These are phyloP conservation scores for Tetradesmus obliquus DNA, from an alignment of 139 green algal genomes.

Conservation along the genomic window DNA sequence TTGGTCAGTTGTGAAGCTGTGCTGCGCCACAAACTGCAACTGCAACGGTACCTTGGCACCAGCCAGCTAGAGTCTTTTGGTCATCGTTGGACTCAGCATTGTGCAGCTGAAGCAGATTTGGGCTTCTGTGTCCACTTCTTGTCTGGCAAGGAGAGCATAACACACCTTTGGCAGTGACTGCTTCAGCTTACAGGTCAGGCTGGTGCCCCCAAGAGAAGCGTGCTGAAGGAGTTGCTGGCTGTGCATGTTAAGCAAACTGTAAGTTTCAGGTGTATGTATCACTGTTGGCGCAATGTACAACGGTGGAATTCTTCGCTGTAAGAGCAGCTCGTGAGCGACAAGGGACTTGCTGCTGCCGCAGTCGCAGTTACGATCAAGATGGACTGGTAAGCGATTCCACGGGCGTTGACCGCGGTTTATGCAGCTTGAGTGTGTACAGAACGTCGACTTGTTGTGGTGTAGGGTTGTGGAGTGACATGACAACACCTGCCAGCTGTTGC, in stretches of 20 bases:
- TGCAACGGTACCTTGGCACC: no score
- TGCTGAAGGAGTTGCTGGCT: background rate
- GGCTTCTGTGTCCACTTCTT: background rate
- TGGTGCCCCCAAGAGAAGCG: background rate
- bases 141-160: background rate
- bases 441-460: background rate
- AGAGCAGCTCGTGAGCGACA: background rate
- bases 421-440: no score
- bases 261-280: no score
- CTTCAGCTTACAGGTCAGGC: background rate
- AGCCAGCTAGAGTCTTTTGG: no score
- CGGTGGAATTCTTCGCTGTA: background rate
- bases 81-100: no score
- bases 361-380: background rate
- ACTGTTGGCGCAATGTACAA: no score
- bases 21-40: no score
- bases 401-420: no score
- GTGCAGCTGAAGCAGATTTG: no score
- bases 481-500: background rate
- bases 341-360: background rate
- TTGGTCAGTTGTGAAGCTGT: no score
- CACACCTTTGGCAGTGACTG: background rate
- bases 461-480: background rate
- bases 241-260: background rate
- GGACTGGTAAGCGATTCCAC: background rate